These are phyloP conservation scores for Yamadazyma buinensis DNA, from an alignment of 1,139 yeast species.

Conservation along the genomic window DNA sequence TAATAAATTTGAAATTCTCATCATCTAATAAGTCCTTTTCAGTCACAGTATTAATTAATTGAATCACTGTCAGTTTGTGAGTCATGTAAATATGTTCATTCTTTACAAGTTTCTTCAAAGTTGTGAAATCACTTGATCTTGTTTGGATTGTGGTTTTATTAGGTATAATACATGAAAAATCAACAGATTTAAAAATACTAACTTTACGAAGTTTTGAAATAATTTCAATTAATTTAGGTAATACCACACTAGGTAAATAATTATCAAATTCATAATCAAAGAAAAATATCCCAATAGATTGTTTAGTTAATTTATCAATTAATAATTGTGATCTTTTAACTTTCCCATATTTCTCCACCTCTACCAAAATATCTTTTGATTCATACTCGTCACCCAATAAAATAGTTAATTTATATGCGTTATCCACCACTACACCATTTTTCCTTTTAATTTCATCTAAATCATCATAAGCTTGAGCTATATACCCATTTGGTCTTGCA, in stretches of 20 bases:
- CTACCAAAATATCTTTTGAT: constrained; percentile 25
- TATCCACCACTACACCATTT: constrained; percentile 26
- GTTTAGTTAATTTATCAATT: constrained; percentile 35
- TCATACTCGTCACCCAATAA: constrained; percentile 22
- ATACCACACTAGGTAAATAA: constrained; percentile 3
- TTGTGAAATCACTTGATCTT: constrained; percentile 28
- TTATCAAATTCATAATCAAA: constrained; percentile 25
- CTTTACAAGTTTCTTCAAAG: constrained; percentile 29
- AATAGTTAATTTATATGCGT: constrained; percentile 34
- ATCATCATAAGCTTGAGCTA: constrained; percentile 29
- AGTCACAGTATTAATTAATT: constrained; percentile 62
- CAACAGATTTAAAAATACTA: constrained; percentile 21
- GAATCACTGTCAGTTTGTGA: constrained; percentile 53
- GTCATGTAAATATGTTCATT: constrained; percentile 28
- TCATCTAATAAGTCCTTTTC: constrained; percentile 61
- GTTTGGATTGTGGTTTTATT: constrained; percentile 33
- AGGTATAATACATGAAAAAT: constrained; percentile 32
- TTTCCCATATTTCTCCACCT: constrained; percentile 20
- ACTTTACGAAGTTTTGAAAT: constrained; percentile 11
- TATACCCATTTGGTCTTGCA: constrained; percentile 61
- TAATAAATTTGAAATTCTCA: constrained; percentile 44
- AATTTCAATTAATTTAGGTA: constrained; percentile 16
- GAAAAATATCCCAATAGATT: constrained; percentile 39
- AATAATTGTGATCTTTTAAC: constrained; percentile 29
- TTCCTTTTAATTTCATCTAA: constrained; percentile 3